phyloP scores from a whole-genome alignment of 208 protist species.

The Leishmania tropica region DNA sequence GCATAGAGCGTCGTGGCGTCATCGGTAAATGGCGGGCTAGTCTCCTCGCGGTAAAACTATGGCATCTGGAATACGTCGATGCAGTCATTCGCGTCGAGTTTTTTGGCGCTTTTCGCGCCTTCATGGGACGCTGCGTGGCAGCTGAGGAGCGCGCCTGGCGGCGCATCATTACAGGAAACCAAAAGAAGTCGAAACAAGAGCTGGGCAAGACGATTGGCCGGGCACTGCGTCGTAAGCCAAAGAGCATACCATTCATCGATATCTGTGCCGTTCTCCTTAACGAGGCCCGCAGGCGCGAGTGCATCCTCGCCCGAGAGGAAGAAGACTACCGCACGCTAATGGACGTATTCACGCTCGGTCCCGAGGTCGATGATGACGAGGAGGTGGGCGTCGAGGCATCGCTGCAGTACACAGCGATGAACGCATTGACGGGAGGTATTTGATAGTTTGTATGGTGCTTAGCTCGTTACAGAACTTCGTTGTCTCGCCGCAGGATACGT shows the following conservation, averaged over 20 bases:
- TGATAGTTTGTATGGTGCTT: background rate
- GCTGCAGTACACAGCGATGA: background rate
- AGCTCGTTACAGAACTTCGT: background rate
- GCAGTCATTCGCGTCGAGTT: slow-evolving; percentile 43
- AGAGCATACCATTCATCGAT: slow-evolving; percentile 26
- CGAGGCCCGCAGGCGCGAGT: slow-evolving; percentile 43
- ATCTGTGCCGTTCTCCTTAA: slow-evolving; percentile 30
- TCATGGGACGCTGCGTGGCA: slow-evolving; percentile 32
- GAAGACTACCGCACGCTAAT: slow-evolving; percentile 31
- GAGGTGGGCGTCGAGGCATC: slow-evolving; percentile 24
- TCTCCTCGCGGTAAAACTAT: slow-evolving; percentile 35
- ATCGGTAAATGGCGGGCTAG: slow-evolving; percentile 40
- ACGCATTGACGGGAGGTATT: background rate
- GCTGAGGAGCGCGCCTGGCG: slow-evolving; percentile 48
- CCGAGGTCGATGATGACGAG: slow-evolving; percentile 47
- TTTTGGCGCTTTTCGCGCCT: slow-evolving; percentile 27
- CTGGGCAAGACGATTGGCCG: slow-evolving; percentile 35
- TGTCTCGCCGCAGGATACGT: background rate
- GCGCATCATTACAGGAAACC: slow-evolving; percentile 36
- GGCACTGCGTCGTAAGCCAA: slow-evolving; percentile 37
- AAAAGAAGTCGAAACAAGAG: slow-evolving; percentile 42
- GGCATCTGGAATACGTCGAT: slow-evolving; percentile 47
- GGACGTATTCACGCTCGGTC: slow-evolving; percentile 48
- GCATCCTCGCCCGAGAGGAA: slow-evolving; percentile 32
- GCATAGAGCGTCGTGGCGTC: slow-evolving; percentile 41